These are phyloP conservation scores for Penicillium mononematosum DNA, from an alignment of 495 filamentous ascomycete species.

Conservation along the genomic window DNA sequence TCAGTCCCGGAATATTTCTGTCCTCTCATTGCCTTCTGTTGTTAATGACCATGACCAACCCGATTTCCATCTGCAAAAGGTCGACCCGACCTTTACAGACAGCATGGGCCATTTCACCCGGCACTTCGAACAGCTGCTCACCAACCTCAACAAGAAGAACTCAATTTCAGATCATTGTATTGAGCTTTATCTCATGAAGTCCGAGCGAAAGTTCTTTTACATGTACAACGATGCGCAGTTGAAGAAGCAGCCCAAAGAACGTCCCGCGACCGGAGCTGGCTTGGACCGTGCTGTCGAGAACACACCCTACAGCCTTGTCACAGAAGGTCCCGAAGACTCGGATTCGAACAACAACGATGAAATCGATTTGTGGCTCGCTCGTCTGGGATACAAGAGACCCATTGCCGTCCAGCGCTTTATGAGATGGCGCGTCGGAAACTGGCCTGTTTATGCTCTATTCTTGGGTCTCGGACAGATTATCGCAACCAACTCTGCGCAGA, in stretches of 20 bases:
- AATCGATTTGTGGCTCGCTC: slow-evolving; percentile 53
- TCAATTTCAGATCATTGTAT: slow-evolving; percentile 59
- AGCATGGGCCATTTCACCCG: slow-evolving; percentile 55
- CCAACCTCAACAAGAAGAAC: slow-evolving; percentile 49
- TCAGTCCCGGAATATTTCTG: slow-evolving; percentile 17
- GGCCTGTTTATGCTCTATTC: slow-evolving; percentile 65
- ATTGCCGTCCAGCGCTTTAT: slow-evolving; percentile 30
- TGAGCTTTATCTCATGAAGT: slow-evolving; percentile 59
- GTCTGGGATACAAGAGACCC: slow-evolving; percentile 27
- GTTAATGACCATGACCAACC: slow-evolving; percentile 17
- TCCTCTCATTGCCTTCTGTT: slow-evolving; percentile 21
- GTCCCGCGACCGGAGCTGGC: slow-evolving; percentile 9
- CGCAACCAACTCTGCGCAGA: slow-evolving; percentile 66
- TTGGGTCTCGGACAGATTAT: slow-evolving; percentile 66
- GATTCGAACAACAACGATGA: slow-evolving; percentile 23
- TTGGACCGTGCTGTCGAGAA: slow-evolving; percentile 1
- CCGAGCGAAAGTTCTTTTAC: slow-evolving; percentile 65
- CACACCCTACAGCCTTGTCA: neutral
- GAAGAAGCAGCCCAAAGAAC: slow-evolving; percentile 24
- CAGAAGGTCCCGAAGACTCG: neutral
- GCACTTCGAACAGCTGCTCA: slow-evolving; percentile 54
- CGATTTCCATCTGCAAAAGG: slow-evolving; percentile 57
- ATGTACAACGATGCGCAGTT: slow-evolving; percentile 55
- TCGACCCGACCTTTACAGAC: slow-evolving; percentile 69
- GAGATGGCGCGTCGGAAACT: slow-evolving; percentile 44